These are phyloP conservation scores for Mortierella sp. DNA, from an alignment of 371 early-diverging fungal species.

Conservation along the genomic window DNA sequence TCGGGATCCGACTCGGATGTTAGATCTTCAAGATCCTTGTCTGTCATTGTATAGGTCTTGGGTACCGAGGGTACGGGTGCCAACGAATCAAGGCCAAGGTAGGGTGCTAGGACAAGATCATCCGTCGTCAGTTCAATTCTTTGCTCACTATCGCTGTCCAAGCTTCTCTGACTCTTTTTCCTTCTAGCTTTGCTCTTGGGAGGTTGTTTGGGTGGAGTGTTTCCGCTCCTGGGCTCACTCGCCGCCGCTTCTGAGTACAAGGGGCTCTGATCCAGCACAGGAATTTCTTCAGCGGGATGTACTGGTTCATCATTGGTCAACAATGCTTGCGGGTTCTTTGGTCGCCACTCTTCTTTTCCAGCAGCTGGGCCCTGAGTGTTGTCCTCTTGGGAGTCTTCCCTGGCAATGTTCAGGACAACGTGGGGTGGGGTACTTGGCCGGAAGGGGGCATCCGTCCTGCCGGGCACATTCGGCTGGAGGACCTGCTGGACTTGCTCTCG, in stretches of 20 bases:
- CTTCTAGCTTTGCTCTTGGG: not conserved
- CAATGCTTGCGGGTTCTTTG: conserved; percentile 23
- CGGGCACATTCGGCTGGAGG: conserved; percentile 1
- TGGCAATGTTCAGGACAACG: not conserved
- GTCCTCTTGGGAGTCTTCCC: not conserved
- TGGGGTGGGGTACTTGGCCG: not conserved
- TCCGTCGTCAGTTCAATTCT: not conserved
- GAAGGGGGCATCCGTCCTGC: not conserved
- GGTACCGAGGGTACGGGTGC: too few relatives aligned
- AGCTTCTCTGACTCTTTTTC: not conserved
- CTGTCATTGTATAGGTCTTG: too few relatives aligned
- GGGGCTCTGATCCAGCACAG: not conserved
- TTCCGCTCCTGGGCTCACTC: not conserved
- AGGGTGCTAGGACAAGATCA: too few relatives aligned
- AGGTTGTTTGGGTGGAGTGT: too few relatives aligned
- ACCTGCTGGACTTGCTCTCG: not conserved
- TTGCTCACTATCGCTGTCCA: not conserved
- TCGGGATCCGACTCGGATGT: too few relatives aligned
- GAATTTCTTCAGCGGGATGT: too few relatives aligned
- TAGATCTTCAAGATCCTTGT: too few relatives aligned
- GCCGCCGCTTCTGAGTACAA: conserved; percentile 16
- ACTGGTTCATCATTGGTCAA: not conserved
- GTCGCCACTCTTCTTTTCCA: conserved; percentile 22
- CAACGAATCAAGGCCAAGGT: too few relatives aligned
- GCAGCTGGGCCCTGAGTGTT: not conserved